Percentiles rank a stretch among this genome's conserved stretches.
Conservation (phyloP, 306 rosid genomes). For the Quercus suber region DNA sequence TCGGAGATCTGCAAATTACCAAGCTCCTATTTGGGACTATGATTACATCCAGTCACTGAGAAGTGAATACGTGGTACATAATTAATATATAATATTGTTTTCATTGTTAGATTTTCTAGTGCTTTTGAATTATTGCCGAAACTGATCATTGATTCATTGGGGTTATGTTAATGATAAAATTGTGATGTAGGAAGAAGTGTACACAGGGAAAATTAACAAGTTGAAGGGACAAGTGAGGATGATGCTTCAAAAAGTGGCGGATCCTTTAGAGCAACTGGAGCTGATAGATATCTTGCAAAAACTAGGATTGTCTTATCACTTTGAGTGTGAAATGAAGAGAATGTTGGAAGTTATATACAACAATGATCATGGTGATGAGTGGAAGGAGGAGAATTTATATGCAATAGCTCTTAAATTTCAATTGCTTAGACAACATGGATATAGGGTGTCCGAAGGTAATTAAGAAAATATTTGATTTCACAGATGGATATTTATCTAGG, state of each 20-base stretch:
- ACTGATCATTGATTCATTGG: too few relatives aligned
- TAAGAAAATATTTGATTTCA: neutral
- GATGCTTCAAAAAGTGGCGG: neutral
- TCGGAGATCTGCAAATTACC: conserved; percentile 22
- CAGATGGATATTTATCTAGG: too few relatives aligned
- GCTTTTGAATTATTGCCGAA: too few relatives aligned
- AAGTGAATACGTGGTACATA: neutral
- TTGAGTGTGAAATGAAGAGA: conserved; percentile 4
- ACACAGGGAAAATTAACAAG: neutral
- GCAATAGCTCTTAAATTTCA: conserved; percentile 17
- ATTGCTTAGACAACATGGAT: conserved; percentile 14
- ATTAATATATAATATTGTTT: neutral
- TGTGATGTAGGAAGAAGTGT: conserved; percentile 3
- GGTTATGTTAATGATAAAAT: neutral
- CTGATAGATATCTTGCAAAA: conserved; percentile 19
- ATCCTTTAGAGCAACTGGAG: conserved; percentile 23
- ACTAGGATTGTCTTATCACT: conserved; percentile 24
- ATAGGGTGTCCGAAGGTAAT: neutral
- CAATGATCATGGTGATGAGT: neutral
- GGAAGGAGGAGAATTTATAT: conserved; percentile 1
- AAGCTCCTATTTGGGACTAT: neutral
- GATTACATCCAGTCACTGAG: too few relatives aligned
- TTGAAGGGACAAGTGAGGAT: neutral
- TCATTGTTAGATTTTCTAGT: neutral
- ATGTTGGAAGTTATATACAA: neutral